Evolutionary conservation across 495 filamentous ascomycete species (phyloP).

Genomic region (Aspergillus indologenus): DNA sequence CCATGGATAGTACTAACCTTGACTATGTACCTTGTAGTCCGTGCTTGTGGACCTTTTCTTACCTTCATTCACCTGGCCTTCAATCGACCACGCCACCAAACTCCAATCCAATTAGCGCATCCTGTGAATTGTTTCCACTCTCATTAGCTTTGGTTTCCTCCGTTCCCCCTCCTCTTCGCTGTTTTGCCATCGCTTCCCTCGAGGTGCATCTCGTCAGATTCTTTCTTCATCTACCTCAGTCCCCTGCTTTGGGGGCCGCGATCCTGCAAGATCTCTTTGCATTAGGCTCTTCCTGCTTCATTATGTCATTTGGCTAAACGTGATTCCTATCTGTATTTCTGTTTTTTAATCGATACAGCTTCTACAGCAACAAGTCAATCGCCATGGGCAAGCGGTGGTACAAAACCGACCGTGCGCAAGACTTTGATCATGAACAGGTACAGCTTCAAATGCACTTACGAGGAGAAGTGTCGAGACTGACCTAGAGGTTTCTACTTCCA

Average conservation of each 20-base stretch:
- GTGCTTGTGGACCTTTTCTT: too few species aligned
- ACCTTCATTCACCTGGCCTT: too few species aligned
- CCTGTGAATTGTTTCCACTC: neutral
- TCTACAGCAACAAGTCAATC: neutral
- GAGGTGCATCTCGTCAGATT: neutral
- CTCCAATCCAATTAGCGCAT: neutral
- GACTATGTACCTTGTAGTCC: too few species aligned
- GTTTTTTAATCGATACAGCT: neutral
- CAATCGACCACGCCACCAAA: neutral
- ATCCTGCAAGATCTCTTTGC: slow-evolving; percentile 1
- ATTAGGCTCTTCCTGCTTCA: neutral
- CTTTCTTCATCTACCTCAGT: neutral
- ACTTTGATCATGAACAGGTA: slow-evolving; percentile 51
- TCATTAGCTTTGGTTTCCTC: neutral
- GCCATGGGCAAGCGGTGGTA: slow-evolving; percentile 42
- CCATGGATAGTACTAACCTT: too few species aligned
- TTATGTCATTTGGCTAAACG: slow-evolving; percentile 2
- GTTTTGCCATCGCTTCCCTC: neutral
- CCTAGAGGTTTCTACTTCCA: neutral
- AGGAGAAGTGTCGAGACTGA: neutral
- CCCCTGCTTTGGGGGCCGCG: neutral
- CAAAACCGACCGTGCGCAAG: slow-evolving; percentile 48
- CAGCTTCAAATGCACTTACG: neutral
- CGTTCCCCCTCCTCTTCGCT: neutral
- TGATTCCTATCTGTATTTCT: neutral